phyloP scores from a whole-genome alignment of 2,329 filamentous ascomycete species.

The Tolypocladium tundrense region DNA sequence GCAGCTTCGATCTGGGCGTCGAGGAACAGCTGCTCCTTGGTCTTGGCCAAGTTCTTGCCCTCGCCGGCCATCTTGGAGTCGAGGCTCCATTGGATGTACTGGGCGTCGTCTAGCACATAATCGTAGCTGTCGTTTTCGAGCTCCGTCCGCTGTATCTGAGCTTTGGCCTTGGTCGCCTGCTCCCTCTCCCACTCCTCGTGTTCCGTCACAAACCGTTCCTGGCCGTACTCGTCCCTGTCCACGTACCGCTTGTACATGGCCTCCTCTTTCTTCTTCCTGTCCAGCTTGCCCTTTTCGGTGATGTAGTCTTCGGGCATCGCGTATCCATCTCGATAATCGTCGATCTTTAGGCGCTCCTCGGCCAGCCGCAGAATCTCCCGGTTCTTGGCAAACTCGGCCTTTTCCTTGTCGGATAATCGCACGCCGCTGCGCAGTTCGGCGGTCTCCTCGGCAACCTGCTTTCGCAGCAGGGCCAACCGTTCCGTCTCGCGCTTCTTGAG shows the following conservation, averaged over 20 bases:
- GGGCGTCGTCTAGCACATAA: conserved; percentile 83
- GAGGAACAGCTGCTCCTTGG: conserved; percentile 68
- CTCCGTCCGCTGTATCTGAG: conserved; percentile 68
- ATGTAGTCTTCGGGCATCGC: conserved; percentile 91
- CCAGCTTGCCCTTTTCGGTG: conserved; percentile 83
- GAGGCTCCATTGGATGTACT: conserved; percentile 76
- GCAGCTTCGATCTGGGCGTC: conserved; percentile 78
- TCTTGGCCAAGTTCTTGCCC: conserved; percentile 48
- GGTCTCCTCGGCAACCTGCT: conserved; percentile 83
- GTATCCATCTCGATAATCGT: conserved; percentile 89
- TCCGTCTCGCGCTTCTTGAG: conserved; percentile 86
- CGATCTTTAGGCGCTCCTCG: conserved; percentile 76
- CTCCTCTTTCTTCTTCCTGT: conserved; percentile 77
- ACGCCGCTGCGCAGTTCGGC: conserved; percentile 70
- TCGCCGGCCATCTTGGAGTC: conserved; percentile 66
- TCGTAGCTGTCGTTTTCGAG: conserved; percentile 78
- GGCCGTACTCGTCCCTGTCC: conserved; percentile 75
- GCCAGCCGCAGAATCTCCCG: conserved; percentile 70
- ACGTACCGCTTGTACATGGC: conserved; percentile 86
- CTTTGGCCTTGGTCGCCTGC: conserved; percentile 77
- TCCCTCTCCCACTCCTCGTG: conserved; percentile 95
- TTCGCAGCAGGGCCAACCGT: conserved; percentile 72
- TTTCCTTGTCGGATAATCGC: conserved; percentile 66
- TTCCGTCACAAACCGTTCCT: conserved; percentile 85
- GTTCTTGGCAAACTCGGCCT: conserved; percentile 81